Evolutionary conservation across 768 basidiomycete genomes (phyloP).

Genomic region (Panaeolus papilionaceus): DNA sequence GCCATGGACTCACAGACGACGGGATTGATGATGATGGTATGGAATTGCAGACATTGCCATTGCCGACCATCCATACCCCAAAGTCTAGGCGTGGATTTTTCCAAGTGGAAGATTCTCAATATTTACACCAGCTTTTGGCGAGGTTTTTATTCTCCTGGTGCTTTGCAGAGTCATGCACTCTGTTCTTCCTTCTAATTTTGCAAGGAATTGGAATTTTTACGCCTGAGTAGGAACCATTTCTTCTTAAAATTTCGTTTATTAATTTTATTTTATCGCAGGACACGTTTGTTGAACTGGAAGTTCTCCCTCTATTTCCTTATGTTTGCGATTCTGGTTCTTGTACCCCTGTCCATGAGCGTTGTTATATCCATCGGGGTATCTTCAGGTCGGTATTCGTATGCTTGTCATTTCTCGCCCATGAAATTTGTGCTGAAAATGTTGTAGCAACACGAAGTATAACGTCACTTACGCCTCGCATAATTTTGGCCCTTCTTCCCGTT

Average conservation of each 20-base stretch:
- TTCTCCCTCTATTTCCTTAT: slow-evolving; percentile 70
- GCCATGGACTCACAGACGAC: slow-evolving; percentile 23
- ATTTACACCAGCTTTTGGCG: slow-evolving; percentile 61
- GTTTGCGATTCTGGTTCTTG: slow-evolving; percentile 63
- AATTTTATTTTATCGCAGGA: slow-evolving; percentile 41
- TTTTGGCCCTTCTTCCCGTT: slow-evolving; percentile 58
- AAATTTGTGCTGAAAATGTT: not conserved
- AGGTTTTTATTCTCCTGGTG: slow-evolving; percentile 68
- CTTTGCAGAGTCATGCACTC: slow-evolving; percentile 76
- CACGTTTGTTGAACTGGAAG: slow-evolving; percentile 71
- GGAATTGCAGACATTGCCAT: slow-evolving; percentile 47
- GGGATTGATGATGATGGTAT: slow-evolving; percentile 30
- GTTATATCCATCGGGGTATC: slow-evolving; percentile 51
- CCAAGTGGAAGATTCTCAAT: slow-evolving; percentile 27
- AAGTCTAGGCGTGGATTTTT: slow-evolving; percentile 21
- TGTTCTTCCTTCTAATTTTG: slow-evolving; percentile 76
- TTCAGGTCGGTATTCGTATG: slow-evolving; percentile 2
- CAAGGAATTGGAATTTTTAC: slow-evolving; percentile 66
- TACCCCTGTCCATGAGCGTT: slow-evolving; percentile 69
- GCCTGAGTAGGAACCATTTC: slow-evolving; percentile 48
- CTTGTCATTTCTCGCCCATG: slow-evolving; percentile 17
- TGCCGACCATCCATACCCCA: slow-evolving; percentile 40
- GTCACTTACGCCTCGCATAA: slow-evolving; percentile 39
- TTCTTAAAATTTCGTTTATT: not conserved
- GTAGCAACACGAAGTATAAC: slow-evolving; percentile 16